A percentile compares a stretch with the other conserved stretches of the same genome.
Conservation (phyloP, 257 asterid genomes). For the Solanum boliviense region DNA sequence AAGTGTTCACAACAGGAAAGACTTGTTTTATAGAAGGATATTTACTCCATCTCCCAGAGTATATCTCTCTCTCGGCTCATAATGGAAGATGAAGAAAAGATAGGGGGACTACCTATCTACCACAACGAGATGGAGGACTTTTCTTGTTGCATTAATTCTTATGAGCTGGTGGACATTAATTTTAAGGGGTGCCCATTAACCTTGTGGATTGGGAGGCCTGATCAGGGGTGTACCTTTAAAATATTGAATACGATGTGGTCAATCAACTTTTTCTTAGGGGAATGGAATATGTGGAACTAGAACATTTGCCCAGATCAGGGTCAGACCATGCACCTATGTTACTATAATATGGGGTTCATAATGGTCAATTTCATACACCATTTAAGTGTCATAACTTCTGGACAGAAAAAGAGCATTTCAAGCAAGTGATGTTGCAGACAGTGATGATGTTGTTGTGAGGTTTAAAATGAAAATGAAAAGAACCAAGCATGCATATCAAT, state of each 20-base stretch:
- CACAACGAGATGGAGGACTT: too few relatives aligned
- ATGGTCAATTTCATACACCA: background rate
- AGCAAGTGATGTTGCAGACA: background rate
- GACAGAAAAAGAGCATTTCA: background rate
- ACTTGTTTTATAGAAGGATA: too few relatives aligned
- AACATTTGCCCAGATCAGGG: too few relatives aligned
- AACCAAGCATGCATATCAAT: background rate
- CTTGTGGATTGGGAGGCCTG: background rate
- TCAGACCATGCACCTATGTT: too few relatives aligned
- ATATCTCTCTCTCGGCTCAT: too few relatives aligned
- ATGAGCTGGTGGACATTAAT: background rate
- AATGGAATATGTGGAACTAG: too few relatives aligned
- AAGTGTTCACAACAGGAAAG: too few relatives aligned
- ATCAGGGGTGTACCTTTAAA: background rate
- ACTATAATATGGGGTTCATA: background rate
- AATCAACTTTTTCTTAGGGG: background rate
- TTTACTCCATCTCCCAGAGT: too few relatives aligned
- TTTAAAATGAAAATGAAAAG: background rate
- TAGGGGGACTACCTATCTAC: too few relatives aligned
- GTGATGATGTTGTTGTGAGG: background rate
- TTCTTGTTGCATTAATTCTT: too few relatives aligned
- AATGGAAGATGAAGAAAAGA: too few relatives aligned
- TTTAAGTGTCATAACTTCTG: too few relatives aligned
- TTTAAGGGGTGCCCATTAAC: background rate
- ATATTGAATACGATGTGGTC: background rate